Base-by-base conservation (phyloP, 2,329 filamentous ascomycete genomes). In the Biscogniauxia mediterranea region DNA sequence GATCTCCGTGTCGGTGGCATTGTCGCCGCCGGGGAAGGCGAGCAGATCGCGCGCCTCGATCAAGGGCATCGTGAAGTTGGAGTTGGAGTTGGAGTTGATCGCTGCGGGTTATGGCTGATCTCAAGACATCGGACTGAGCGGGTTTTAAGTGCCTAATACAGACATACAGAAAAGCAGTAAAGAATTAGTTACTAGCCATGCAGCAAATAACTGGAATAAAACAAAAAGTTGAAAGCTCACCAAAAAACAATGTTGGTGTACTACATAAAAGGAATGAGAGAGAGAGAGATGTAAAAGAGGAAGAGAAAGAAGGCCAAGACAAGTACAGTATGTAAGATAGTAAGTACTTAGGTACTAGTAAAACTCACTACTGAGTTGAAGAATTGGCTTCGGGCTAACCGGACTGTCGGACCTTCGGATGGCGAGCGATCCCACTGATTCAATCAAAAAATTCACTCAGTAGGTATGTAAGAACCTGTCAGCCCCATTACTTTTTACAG, bases 1-100 rank as follows among this genome's bases (percentile, higher is more conserved):
- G 69, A 92, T 83, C 50, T 88, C 56, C 3, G 83, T 85, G 68
- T 88, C 85, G 69, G 79, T 83, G 28, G 70, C 69, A 68, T 88
- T 87, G 67, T 79, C 77, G 64, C 85, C 85, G 4, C 61, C 64
- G 5, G 83, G 82, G 71, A 82, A 87, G 57, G 76, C 65, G 62
- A 83, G 61, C 17, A 83, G 68, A 55, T 81, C 80, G 70, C 82
- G 79, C 56, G 72, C 72, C 64, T 78, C 68, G 68, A 84, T 73
- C 64, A 81, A 57, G 49, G 71, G 55, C 74, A 76, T 78, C 52
- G 61, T 70, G 52, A 46, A 54, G 60, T 23, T 23, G 23, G 28
- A 23, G 23, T 23, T n/a, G 26, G 26, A 8, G 4, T 4, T 28
- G 26, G 28, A 23, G 23, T 23, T 23, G 38, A 5, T 46, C 13